Evolutionary conservation across 2,329 filamentous ascomycete species (phyloP).

Genomic region (Trichoderma oligosporum): DNA sequence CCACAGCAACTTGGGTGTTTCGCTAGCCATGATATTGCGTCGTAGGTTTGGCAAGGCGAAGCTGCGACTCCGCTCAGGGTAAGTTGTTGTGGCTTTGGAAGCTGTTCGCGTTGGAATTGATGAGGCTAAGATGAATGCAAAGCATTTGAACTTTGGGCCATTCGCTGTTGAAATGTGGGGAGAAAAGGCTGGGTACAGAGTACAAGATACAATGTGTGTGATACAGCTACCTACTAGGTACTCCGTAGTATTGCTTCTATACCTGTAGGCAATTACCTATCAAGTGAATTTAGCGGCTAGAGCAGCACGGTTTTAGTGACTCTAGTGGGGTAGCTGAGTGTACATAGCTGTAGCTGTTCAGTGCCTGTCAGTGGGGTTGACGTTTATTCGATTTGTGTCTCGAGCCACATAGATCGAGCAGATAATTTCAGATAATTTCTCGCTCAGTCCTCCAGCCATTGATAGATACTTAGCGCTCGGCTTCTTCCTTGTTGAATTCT

Average conservation of each 20-base stretch:
- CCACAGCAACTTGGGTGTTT: slow-evolving; percentile 67
- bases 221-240: too few relatives aligned
- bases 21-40: slow-evolving; percentile 35
- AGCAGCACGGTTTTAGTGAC: neutral
- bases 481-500: neutral
- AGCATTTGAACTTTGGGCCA: neutral
- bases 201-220: neutral
- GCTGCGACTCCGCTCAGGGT: neutral
- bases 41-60: neutral
- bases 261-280: too few relatives aligned
- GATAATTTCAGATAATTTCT: too few relatives aligned
- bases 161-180: slow-evolving; percentile 8
- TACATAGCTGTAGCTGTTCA: neutral
- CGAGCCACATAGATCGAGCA: neutral
- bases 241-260: too few relatives aligned
- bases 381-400: neutral
- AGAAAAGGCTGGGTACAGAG: neutral
- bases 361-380: neutral
- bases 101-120: neutral
- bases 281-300: too few relatives aligned
- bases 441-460: too few relatives aligned
- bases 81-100: neutral
- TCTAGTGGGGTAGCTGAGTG: neutral
- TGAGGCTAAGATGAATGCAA: slow-evolving; percentile 3
- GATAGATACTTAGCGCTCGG: too few relatives aligned